Base-by-base conservation (phyloP, 345 rosid genomes). In the Hypericum androsaemum region DNA sequence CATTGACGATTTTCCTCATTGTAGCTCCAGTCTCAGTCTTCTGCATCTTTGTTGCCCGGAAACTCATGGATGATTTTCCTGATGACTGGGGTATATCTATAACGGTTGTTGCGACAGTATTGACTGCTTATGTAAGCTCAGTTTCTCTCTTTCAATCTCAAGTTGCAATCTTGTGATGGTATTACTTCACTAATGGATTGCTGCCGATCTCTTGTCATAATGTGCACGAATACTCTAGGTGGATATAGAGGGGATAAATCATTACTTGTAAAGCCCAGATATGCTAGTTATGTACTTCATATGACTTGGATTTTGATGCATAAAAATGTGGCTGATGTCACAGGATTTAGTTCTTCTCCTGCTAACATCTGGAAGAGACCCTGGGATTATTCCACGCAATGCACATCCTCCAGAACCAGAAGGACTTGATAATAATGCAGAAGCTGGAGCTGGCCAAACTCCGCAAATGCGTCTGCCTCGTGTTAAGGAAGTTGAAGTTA, bases 401-500 rank as follows among this genome's bases (percentile, higher is more conserved):
- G 60, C 60, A 12, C 67, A 62, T 37, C 71, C 71, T 42, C 71
- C 71, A 57, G 71, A 67, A 57, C 71, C 71, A 12, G 71, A 67
- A 43, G 44, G 58, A 36, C 53, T 67, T 62, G 66, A 67, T 41
- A 66, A 66, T 37, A 46, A 36, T 41, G 60, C 63, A 40, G 95
- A 85, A 57, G 62, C 53, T 47, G 83, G 76, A 62, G 96, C 87
- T 62, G 77, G 95, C 69, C 95, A 85, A 64, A 88, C 97, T 15
- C 97, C 98, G 3, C 71, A 85, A 64, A 82, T 83, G 43, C 94
- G 80, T 65, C 77, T 92, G 57, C 90, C 97, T 50, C 76, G 97
- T 70, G 83, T 88, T 4, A 92, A 83, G 70, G 97, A 92, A 73
- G 84, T 85, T 58, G 47, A 54, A 63, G 85, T 88, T 40, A 77